A percentile compares a stretch with the other conserved stretches of the same genome.
phyloP scores from a whole-genome alignment of 768 basidiomycete genomes.

The Lenzites betulinus region DNA sequence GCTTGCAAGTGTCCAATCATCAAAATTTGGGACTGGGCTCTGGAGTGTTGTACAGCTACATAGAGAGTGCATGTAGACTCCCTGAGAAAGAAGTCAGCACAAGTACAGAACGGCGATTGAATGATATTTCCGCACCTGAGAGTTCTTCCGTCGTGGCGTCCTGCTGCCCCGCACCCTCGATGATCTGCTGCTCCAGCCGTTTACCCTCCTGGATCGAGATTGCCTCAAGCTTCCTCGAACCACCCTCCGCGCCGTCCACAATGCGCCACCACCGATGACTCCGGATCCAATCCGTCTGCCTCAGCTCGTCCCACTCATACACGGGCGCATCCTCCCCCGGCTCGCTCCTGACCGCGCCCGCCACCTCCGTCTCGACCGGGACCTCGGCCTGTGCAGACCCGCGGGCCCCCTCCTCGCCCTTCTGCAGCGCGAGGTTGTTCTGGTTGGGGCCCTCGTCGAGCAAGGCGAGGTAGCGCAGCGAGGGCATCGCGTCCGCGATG shows the following conservation, averaged over 20 bases:
- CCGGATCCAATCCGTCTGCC: not conserved
- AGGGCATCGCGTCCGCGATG: not conserved
- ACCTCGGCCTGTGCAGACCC: not conserved
- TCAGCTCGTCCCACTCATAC: constrained; percentile 9
- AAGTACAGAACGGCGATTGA: no score
- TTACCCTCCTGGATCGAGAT: constrained; percentile 9
- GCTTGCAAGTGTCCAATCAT: no score
- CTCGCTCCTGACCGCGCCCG: not conserved
- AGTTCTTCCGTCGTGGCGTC: no score
- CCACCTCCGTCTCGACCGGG: not conserved
- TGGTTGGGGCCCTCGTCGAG: not conserved
- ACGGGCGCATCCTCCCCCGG: not conserved
- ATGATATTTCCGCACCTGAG: no score
- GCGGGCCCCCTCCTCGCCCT: not conserved
- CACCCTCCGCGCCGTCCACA: not conserved
- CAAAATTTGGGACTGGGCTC: no score
- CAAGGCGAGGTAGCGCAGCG: constrained; percentile 3
- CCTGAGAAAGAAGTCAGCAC: no score
- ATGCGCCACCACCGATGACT: constrained; percentile 1
- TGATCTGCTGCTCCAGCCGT: no score
- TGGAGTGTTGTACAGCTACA: no score
- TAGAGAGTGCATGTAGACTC: no score
- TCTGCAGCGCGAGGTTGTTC: not conserved
- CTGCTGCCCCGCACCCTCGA: no score
- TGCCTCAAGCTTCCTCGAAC: not conserved